phyloP scores from a whole-genome alignment of 2,329 filamentous ascomycete species.

The Ophiostoma pallidulum region DNA sequence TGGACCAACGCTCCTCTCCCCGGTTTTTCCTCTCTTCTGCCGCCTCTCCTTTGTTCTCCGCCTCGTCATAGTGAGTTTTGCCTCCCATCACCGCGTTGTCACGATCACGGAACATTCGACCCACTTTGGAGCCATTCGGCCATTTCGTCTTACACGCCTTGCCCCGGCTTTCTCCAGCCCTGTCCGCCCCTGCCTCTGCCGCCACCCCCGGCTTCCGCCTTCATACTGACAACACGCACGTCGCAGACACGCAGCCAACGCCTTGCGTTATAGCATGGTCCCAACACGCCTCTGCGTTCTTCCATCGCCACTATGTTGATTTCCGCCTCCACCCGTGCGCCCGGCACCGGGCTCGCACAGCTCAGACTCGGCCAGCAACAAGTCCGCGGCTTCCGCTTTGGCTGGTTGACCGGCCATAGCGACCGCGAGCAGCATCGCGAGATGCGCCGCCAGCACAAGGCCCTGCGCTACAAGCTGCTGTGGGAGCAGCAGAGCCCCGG shows the following conservation, averaged over 20 bases:
- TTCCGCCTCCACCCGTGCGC: slow-evolving; percentile 10
- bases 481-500: slow-evolving; percentile 36
- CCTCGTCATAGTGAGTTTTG: slow-evolving; percentile 1
- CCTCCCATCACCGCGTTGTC: too few relatives aligned
- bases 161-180: neutral
- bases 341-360: slow-evolving; percentile 10
- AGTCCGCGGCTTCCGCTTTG: slow-evolving; percentile 39
- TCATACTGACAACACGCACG: neutral
- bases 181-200: neutral
- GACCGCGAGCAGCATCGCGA: slow-evolving; percentile 34
- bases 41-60: neutral
- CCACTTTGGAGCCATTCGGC: too few relatives aligned
- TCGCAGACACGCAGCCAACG: neutral
- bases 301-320: slow-evolving; percentile 15
- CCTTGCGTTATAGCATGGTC: neutral
- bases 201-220: too few relatives aligned
- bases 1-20: neutral
- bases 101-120: too few relatives aligned
- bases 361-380: slow-evolving; percentile 31
- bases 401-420: slow-evolving; percentile 34
- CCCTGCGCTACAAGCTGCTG: slow-evolving; percentile 33
- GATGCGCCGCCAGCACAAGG: slow-evolving; percentile 34
- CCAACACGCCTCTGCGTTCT: neutral
- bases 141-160: too few relatives aligned
- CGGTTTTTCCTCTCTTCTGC: neutral